phyloP scores from a whole-genome alignment of 139 green algal species.

The Asterochloris erici region DNA sequence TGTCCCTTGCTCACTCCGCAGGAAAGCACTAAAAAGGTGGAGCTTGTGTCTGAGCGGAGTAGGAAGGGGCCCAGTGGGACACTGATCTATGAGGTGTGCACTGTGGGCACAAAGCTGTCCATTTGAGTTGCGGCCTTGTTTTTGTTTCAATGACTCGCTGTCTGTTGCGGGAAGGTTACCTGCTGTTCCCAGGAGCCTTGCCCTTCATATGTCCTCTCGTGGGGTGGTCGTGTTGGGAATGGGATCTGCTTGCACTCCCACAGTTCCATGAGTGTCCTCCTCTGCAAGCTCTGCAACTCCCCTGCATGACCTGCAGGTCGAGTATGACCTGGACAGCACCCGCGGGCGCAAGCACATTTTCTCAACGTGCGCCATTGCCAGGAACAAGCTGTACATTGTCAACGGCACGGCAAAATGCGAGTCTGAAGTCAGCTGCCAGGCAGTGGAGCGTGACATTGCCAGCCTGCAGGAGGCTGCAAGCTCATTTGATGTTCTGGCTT shows the following conservation, averaged over 20 bases:
- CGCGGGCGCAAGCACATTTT: constrained; percentile 72
- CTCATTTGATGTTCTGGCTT: constrained; percentile 5
- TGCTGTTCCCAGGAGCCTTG: no score
- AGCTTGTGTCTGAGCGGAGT: constrained; percentile 34
- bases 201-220: background rate
- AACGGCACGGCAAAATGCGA: constrained; percentile 61
- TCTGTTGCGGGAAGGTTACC: no score
- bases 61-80: constrained; percentile 22
- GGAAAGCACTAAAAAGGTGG: constrained; percentile 64
- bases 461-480: background rate
- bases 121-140: no score
- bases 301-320: constrained; percentile 43
- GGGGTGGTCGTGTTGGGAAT: background rate
- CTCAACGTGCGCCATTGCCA: constrained; percentile 60
- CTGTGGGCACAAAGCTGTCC: no score
- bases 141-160: no score
- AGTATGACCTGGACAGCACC: constrained; percentile 80
- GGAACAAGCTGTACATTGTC: constrained; percentile 67
- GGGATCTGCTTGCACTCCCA: background rate
- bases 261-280: background rate
- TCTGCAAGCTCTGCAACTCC: background rate
- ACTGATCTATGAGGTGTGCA: constrained; percentile 21
- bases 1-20: constrained; percentile 7
- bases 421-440: background rate
- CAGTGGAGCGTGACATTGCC: background rate